Percentiles rank a stretch among this genome's conserved stretches.
These are phyloP conservation scores for Triticum monococcum DNA, from an alignment of 176 grass and related monocot genomes.

Conservation along the genomic window DNA sequence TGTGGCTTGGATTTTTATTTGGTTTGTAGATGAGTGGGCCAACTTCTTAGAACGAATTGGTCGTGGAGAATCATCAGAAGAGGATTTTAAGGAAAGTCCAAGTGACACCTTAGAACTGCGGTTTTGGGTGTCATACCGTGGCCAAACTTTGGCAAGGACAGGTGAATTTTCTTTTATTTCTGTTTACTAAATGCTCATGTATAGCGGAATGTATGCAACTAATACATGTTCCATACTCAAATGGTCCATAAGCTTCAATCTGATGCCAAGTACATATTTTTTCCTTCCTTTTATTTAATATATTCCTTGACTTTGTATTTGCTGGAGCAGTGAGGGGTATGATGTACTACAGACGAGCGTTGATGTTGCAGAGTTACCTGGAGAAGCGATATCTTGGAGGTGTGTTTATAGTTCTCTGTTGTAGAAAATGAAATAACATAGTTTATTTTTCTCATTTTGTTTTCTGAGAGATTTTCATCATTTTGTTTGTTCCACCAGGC, in stretches of 20 bases:
- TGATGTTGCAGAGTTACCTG: constrained; percentile 95
- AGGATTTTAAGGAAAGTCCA: constrained; percentile 69
- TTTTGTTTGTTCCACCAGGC: constrained; percentile 47
- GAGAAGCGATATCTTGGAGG: constrained; percentile 84
- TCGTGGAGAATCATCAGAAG: constrained; percentile 56
- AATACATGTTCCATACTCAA: background rate
- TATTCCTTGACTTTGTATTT: constrained; percentile 34
- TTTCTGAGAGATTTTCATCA: background rate
- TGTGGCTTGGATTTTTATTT: background rate
- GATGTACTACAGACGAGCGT: constrained; percentile 99
- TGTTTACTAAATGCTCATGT: constrained; percentile 22
- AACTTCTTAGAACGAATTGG: constrained; percentile 96
- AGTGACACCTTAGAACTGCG: constrained; percentile 80
- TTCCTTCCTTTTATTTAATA: constrained; percentile 24
- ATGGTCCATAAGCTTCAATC: constrained; percentile 12
- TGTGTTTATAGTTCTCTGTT: constrained; percentile 30
- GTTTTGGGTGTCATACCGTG: constrained; percentile 98
- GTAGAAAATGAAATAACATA: constrained; percentile 23
- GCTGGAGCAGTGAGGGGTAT: constrained; percentile 78
- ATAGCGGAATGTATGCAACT: background rate
- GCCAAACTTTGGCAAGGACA: constrained; percentile 97
- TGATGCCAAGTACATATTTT: constrained; percentile 18
- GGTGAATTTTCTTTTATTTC: constrained; percentile 41
- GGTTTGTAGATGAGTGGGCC: constrained; percentile 80
- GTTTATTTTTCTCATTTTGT: constrained; percentile 19